Evolutionary conservation across 75 land plant genomes (phyloP), one percentile per base, ranked within the genome.

Genomic region (Pseudotsuga menziesii): DNA sequence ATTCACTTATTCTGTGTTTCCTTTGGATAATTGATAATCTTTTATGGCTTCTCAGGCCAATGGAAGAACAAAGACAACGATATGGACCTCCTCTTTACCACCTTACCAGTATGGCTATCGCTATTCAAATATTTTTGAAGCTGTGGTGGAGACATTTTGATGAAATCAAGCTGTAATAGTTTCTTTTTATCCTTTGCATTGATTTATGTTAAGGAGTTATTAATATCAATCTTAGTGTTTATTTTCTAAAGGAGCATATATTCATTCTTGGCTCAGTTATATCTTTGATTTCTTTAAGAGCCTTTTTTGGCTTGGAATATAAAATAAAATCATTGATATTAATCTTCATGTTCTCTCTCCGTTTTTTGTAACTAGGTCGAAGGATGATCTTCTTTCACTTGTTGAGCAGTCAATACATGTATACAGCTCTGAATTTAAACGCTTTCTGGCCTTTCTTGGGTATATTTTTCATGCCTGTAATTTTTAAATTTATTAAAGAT

Each of bases 41-140:
- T 13, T 77, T 72, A 77, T 76, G 56, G n/a, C 3, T 62, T 72
- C 13, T 74, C 69, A 97, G 99, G 84, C 99, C 99, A 58, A 97
- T 97, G 99, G 99, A 97, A 80, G 99, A 95, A 77, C 99, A 94
- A 82, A 81, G 99, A 55, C 84, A 88, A 58, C 92, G 96, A 15
- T 97, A 97, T 88, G 99, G 99, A 71, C 98, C 99, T 67, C 85
- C 90, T 78, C 81, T 97, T 48, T 96, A 97, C 71, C 87, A 79
- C 61, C 89, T 97, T 29, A 95, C 98, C 22, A 76, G 41, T 35
- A 82, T 97, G 84, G 85, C 86, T 25, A 70, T 88, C 55, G 74
- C 67, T 16, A 91, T 95, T 70, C 86, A 98, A 59, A 78, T 92
- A 14, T 93, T 86, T 83, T 58, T 95, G 56, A 74, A 55, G 39